A percentile compares a stretch with the other conserved stretches of the same genome.
Conservation (phyloP, 2,329 filamentous ascomycete genomes). For the Cytospora piceae region DNA sequence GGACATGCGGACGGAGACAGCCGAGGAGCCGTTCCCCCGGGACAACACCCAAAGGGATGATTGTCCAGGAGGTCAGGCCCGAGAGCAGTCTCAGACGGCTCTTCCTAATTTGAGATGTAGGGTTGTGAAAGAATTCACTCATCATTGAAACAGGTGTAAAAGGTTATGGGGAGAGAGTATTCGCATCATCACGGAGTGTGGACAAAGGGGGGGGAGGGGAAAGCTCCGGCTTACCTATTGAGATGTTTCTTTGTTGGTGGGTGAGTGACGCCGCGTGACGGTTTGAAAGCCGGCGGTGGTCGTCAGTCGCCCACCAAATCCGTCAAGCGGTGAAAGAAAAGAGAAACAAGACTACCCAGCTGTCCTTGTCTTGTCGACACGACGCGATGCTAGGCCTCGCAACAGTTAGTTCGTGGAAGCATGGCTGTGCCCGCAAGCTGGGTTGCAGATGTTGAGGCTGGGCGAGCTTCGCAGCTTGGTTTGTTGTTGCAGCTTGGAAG, state of each 20-base stretch:
- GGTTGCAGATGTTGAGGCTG: not conserved
- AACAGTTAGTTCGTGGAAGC: slow-evolving; percentile 12
- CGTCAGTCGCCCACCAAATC: not conserved
- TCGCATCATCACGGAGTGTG: not conserved
- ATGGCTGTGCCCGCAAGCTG: slow-evolving; percentile 29
- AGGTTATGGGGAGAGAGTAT: not conserved
- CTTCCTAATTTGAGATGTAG: slow-evolving; percentile 43
- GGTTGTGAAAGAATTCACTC: slow-evolving; percentile 40
- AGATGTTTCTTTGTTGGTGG: not conserved
- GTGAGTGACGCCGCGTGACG: not conserved
- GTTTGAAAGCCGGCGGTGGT: not conserved
- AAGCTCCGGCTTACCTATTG: not conserved
- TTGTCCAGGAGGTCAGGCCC: slow-evolving; percentile 23
- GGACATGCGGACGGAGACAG: slow-evolving; percentile 27
- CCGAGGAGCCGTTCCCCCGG: slow-evolving; percentile 14
- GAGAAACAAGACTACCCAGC: not conserved
- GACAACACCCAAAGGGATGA: slow-evolving; percentile 1
- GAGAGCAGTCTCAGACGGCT: slow-evolving; percentile 46
- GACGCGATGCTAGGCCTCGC: slow-evolving; percentile 16
- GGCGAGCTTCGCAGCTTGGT: not conserved
- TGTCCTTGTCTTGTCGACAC: not conserved
- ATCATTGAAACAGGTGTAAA: slow-evolving; percentile 38
- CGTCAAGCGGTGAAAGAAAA: not conserved
- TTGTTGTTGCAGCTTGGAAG: not conserved
- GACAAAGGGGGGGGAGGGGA: not conserved